Base-by-base conservation (phyloP, 257 asterid species). In the Schizonepeta tenuifolia region DNA sequence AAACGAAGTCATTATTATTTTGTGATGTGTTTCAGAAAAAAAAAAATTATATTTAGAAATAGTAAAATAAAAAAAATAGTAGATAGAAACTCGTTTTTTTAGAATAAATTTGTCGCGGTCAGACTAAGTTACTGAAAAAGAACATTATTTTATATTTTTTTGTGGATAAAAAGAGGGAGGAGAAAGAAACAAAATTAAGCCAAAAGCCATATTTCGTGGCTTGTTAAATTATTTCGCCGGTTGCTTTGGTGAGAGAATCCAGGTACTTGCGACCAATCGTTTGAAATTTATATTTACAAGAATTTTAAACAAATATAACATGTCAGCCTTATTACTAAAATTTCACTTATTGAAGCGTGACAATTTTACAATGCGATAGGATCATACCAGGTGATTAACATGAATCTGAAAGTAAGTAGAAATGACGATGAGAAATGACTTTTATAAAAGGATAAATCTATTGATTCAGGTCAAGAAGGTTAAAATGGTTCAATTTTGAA, bases 201-300 rank as follows among this genome's bases (percentile, higher is more conserved):
- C 61, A 0, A 69, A 69, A 63, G 72, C 77, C 80, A 63, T 15
- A 53, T 62, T 63, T 76, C 35, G 50, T 70, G 80, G 54, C 5
- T 54, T 44, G 60, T 70, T 54, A 70, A 62, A 62, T 35, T 64
- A 69, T 28, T 62, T 54, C 44, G 75, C 75, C 72, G 67, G 35
- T 38, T 31, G 65, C 18, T 69, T 53, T 50, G 38, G 36, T 33
- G 76, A 69, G 66, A 51, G 9, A 60, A 58, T 67, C 64, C 15
- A 57, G 63, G 64, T 20, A 6, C 22, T 58, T 57, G 14, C 51
- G 35, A 55, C 53, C 66, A 50, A 46, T 21, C 21, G 20, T 40
- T 63, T 40, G 11, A 63, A 20, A 41, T 36, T 6, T 43, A 3
- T 43, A 24, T 21, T 13, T 62, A 38, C 18, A 62, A 59, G 3